Base-by-base conservation (phyloP, 176 grass and related monocot genomes). In the Poa pratensis region DNA sequence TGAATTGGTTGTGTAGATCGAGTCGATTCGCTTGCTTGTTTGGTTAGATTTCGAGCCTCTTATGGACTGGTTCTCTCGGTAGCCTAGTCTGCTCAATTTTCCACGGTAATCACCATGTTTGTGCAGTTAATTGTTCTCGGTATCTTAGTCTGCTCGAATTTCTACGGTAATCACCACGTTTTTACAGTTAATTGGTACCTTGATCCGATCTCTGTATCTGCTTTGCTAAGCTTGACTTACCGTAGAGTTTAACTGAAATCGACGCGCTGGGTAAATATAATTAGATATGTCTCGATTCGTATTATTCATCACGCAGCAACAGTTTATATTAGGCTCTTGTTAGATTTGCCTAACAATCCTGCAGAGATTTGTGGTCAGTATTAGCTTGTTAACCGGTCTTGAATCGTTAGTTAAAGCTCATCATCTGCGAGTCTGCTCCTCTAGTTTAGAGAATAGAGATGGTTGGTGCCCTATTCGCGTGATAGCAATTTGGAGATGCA, bases 401-500 rank as follows among this genome's bases (percentile, higher is more conserved):
- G 26, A 12, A 4, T 63, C 0, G 14, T 27, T 5, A 26, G 5
- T 20, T 10, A 5, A 1, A 30, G 13, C 13, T 28, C 0, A 12
- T 27, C 23, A 14, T 62, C 6, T 27, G 23, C 59, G 27, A 13
- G 23, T 27, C 23, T 7, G 27, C 30, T 27, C 10, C 4, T 58
- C 7, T 7, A 57, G 51, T 34, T 24, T 16, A 35, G 34, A 35
- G 34, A 4, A 3, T 35, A 77, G 28, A n/a, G 7, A 3, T 20
- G 4, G 10, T 24, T 60, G 9, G 3, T 23, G 5, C 45, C 1
- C 68, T 71, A 11, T 72, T 42, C 0, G 40, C 10, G 7, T 39
- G 3, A 5, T 28, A 67, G 43, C 61, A 35, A 66, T 26, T 26
- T 77, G 76, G 78, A 86, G 83, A 86, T 86, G 87, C 90, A 6